Percentiles rank a stretch among this genome's conserved stretches.
phyloP scores from a whole-genome alignment of 139 green algal species.

The Haematococcus sp. region DNA sequence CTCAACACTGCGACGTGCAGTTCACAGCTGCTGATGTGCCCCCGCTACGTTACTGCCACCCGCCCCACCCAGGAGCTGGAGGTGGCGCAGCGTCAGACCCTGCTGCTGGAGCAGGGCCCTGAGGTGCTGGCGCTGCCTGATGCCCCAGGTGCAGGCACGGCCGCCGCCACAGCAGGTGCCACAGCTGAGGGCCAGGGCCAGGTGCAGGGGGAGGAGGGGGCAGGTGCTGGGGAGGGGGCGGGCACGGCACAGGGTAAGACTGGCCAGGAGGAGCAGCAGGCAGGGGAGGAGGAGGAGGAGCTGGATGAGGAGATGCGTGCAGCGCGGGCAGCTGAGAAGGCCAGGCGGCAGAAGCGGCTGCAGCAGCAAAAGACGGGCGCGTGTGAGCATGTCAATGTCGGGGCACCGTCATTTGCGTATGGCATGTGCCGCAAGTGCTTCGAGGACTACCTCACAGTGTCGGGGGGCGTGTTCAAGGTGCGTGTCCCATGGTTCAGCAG shows the following conservation, averaged over 20 bases:
- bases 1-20: too few species aligned
- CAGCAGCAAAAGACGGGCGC: background rate
- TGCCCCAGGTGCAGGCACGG: too few species aligned
- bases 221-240: too few species aligned
- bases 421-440: conserved; percentile 39
- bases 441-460: conserved; percentile 27
- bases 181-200: too few species aligned
- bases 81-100: background rate
- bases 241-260: too few species aligned
- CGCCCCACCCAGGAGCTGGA: too few species aligned
- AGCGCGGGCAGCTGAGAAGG: background rate
- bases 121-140: too few species aligned
- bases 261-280: too few species aligned
- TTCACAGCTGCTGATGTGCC: too few species aligned
- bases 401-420: conserved; percentile 20
- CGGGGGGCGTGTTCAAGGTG: conserved; percentile 23
- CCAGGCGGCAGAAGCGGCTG: background rate
- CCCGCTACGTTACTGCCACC: too few species aligned
- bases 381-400: conserved; percentile 20
- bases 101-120: conserved; percentile 2
- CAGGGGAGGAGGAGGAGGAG: conserved; percentile 4
- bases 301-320: conserved; percentile 14
- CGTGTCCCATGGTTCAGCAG: background rate
- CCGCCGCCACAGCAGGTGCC: too few species aligned
- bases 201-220: too few species aligned